Evolutionary conservation across 2,329 filamentous ascomycete genomes (phyloP).

Genomic region (Lecanicillium sp.): DNA sequence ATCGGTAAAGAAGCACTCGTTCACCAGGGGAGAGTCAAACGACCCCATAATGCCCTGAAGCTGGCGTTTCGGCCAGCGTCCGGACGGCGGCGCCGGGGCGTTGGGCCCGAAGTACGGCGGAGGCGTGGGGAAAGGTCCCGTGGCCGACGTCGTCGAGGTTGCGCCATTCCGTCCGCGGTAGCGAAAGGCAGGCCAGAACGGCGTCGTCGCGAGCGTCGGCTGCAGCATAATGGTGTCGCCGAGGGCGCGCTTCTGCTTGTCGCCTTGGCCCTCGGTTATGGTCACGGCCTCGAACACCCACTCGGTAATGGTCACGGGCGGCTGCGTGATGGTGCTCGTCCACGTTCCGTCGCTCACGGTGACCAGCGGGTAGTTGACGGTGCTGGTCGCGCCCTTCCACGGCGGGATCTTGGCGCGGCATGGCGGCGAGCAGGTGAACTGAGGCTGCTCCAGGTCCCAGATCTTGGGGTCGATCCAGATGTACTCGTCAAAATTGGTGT

Average conservation of each 20-base stretch:
- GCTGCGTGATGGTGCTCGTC: slow-evolving; percentile 20
- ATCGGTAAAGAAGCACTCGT: slow-evolving; percentile 4
- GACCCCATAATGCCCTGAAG: slow-evolving; percentile 3
- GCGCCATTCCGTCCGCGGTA: slow-evolving; percentile 14
- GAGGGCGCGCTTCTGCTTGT: slow-evolving; percentile 5
- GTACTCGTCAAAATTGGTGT: too few species aligned
- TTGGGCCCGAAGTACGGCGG: slow-evolving; percentile 12
- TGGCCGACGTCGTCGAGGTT: slow-evolving; percentile 8
- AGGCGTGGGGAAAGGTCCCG: slow-evolving; percentile 12
- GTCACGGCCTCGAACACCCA: slow-evolving; percentile 17
- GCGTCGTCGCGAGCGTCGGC: slow-evolving; percentile 14
- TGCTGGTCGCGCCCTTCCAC: slow-evolving; percentile 18
- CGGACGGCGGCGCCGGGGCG: slow-evolving; percentile 8
- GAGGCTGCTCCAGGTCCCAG: slow-evolving; percentile 21
- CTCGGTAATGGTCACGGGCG: slow-evolving; percentile 19
- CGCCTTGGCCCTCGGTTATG: slow-evolving; percentile 6
- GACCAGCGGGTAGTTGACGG: slow-evolving; percentile 21
- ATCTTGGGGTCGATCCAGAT: slow-evolving; percentile 19
- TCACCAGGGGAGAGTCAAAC: slow-evolving; percentile 2
- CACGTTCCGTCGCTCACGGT: slow-evolving; percentile 21
- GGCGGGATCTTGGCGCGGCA: slow-evolving; percentile 20
- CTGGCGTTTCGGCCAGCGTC: slow-evolving; percentile 10
- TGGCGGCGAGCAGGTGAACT: slow-evolving; percentile 19
- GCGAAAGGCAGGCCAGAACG: slow-evolving; percentile 14
- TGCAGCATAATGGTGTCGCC: slow-evolving; percentile 9